Base-by-base conservation (phyloP, 2,329 filamentous ascomycete species). In the Cadophora luteo-olivacea region DNA sequence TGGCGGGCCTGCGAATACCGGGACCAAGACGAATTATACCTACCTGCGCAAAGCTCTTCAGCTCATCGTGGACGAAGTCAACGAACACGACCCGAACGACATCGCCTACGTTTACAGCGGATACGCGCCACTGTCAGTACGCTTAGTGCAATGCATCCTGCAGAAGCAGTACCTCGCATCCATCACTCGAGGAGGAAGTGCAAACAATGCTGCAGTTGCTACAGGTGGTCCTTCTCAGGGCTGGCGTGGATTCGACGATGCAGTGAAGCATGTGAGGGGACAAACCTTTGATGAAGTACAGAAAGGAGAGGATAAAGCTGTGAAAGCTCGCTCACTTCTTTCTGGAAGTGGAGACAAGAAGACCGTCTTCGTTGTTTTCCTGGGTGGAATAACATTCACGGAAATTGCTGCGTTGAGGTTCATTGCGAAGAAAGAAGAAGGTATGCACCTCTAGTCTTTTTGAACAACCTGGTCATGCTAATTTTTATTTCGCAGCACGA, bases 101-200 rank as follows among this genome's bases (percentile, higher is more conserved):
- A 91, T 98, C 70, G 92, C 94, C n/a, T 99, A 99, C 76, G 94
- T 97, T 12, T 99, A 98, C 81, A 97, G 93, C 72, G 97, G 96
- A 64, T 99, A 98, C 78, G 96, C 97, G 4, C 97, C 96, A 0
- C 86, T 99, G 14, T 97, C 93, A 55, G 88, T 98, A 65, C 90
- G 96, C 19, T 87, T 99, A 4, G 91, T 99, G 6, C 97, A 99
- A 80, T 96, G 93, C 77, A 87, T 98, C 61, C 82, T 99, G 60
- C 94, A 98, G 79, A 99, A 99, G 79, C 89, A 93, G 67, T 92
- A 94, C 73, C 83, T 99, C 36, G 83, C 90, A 67, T 89, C 87
- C 4, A 86, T 94, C 12, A 89, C 88, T 64, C 89, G 88, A 73
- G 91, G 91, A 36, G 86, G 85, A 19, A 84, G 81, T 55, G 81